phyloP scores from a whole-genome alignment of 192 early-diverging fungal species.

The Umbelopsis sp. region DNA sequence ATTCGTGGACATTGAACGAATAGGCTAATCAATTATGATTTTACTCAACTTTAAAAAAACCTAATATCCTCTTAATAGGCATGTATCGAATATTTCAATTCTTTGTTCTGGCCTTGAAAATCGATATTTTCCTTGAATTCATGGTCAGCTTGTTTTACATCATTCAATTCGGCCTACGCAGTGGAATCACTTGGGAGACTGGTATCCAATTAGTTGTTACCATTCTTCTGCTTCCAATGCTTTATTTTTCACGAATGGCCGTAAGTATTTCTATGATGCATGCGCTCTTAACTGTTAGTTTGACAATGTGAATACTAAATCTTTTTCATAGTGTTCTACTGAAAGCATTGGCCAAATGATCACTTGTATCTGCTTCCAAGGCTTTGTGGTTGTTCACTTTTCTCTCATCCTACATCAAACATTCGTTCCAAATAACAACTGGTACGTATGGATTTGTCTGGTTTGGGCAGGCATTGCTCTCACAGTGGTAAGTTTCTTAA shows the following conservation, averaged over 20 bases:
- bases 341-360: constrained; percentile 34
- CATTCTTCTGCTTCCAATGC: constrained; percentile 30
- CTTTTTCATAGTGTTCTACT: constrained; percentile 26
- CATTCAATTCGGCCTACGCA: constrained; percentile 35
- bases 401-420: constrained; percentile 30
- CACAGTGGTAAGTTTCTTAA: constrained; percentile 13
- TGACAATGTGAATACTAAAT: too few relatives aligned
- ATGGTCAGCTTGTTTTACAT: constrained; percentile 64
- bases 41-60: too few relatives aligned
- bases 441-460: constrained; percentile 40
- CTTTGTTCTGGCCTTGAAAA: constrained; percentile 77
- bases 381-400: constrained; percentile 34
- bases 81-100: constrained; percentile 72
- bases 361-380: constrained; percentile 33
- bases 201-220: constrained; percentile 32
- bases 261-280: constrained; percentile 2
- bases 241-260: constrained; percentile 38
- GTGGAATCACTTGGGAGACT: constrained; percentile 29
- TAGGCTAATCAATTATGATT: too few relatives aligned
- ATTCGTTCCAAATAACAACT: constrained; percentile 30
- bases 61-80: constrained; percentile 30
- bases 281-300: too few relatives aligned
- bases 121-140: constrained; percentile 82
- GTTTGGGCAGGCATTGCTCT: constrained; percentile 30
- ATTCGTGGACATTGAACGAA: too few relatives aligned